These are phyloP conservation scores for Nymphaea thermarum DNA, from an alignment of 164 flowering plant genomes.

Conservation along the genomic window DNA sequence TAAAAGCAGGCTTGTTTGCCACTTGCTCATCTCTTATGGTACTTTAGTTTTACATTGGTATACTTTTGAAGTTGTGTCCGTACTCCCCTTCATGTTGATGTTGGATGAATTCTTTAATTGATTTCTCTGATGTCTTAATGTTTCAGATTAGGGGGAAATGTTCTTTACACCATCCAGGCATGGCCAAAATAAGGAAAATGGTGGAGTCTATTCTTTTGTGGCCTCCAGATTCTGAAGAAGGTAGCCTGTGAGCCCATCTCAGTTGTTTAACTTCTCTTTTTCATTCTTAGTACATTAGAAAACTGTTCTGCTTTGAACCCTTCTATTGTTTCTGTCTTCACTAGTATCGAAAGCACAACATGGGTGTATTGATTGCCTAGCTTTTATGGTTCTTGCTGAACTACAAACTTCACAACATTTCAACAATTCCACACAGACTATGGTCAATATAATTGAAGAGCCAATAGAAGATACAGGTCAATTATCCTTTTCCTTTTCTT, in stretches of 20 bases:
- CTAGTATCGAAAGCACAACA: constrained; percentile 82
- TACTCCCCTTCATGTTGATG: neutral
- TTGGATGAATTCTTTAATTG: neutral
- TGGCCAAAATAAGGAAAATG: constrained; percentile 30
- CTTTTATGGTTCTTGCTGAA: constrained; percentile 72
- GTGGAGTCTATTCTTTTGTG: constrained; percentile 43
- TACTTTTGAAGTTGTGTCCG: neutral
- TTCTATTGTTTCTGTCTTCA: neutral
- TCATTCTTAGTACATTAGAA: neutral
- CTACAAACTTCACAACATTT: constrained; percentile 28
- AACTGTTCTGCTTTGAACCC: neutral
- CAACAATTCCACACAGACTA: constrained; percentile 8
- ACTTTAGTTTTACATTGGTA: constrained; percentile 7
- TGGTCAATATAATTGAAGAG: constrained; percentile 6
- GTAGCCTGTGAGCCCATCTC: constrained; percentile 14
- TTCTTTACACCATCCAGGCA: constrained; percentile 26
- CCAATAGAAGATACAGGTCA: constrained; percentile 13
- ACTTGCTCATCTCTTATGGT: constrained; percentile 79
- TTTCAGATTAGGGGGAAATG: constrained; percentile 41
- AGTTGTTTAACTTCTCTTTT: neutral
- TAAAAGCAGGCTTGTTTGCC: constrained; percentile 72
- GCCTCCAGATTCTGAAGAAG: constrained; percentile 59
- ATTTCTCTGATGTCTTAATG: constrained; percentile 5
- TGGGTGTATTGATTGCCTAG: constrained; percentile 87
- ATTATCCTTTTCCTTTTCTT: constrained; percentile 1